Evolutionary conservation across 2,329 filamentous ascomycete genomes (phyloP), one percentile per base, ranked within the genome.

Genomic region (Teratosphaeria nubilosa): DNA sequence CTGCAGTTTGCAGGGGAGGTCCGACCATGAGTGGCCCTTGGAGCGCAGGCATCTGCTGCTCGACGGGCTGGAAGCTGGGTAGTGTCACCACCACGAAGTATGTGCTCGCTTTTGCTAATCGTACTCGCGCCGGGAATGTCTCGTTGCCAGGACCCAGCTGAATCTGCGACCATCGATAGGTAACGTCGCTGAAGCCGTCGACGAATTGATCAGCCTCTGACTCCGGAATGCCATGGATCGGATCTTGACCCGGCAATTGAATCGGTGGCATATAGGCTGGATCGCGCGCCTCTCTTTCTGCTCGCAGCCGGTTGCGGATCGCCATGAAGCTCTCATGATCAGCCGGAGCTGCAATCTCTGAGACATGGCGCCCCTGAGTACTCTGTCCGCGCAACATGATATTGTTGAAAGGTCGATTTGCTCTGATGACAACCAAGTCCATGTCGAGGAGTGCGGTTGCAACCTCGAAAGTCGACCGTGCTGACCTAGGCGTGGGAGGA

Each of bases 211-310:
- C 76, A 14, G 77, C 70, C 56, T 79, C 76, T 4, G 67, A 68
- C 50, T 78, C 74, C 2, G 65, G 63, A 9, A 78, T 67, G 25
- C 69, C 68, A 16, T 73, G 69, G 53, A 79, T 66, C 11, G 75
- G 73, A 62, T 78, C 75, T 45, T 77, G 71, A 4, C 75, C 66
- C 11, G 71, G 70, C 16, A 73, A 74, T n/a, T 70, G 60, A 25
- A 80, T 80, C 5, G 78, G 77, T 25, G 79, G 74, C 67, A 80
- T 75, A 61, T 78, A 79, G 30, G 77, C 68, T 14, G 78, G 78
- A 57, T 80, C 78, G 41, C 75, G 72, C 31, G 71, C 68, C 48
- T 78, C 75, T 54, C 76, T 68, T 61, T 81, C 79, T 41, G 75
- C 72, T 41, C 77, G 71, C 54, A 81, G 66, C 16, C 74, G 70